Evolutionary conservation across 208 protist genomes (phyloP), one percentile per base, ranked within the genome.

Genomic region (Borovskyia barvae): DNA sequence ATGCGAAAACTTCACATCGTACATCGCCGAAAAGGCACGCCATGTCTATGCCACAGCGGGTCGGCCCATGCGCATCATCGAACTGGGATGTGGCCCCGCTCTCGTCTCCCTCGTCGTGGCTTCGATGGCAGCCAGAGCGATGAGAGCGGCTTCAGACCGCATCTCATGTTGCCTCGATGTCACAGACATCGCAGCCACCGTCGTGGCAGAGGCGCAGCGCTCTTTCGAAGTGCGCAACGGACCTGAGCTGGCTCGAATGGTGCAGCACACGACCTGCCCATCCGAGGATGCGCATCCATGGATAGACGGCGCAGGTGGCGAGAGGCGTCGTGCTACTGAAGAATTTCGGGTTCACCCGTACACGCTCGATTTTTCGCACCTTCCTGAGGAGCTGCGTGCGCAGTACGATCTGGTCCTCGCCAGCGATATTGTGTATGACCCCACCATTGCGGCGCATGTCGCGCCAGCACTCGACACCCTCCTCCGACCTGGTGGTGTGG

Each of bases 401-500:
- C 53, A 50, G 24, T 87, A 82, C 40, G 65, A 84, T 39, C 22
- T 82, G 5, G 56, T 87, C 9, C 29, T 87, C 7, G 76, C 64
- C 3, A 83, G 80, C 42, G 80, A 87, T 43, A 68, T 87, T 29
- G 76, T 84, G 17, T 87, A 87, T 59, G 80, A 83, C 67, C 50
- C 65, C 50, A 37, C 62, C 61, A 77, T 82, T 43, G 77, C 72
- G 1, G 22, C 36, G 36, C 52, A 69, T 48, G 72, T 87, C 6
- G 48, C 75, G 11, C 67, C 71, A 3, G 75, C 80, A 0, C 35
- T 87, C 2, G 73, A 52, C 42, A 20, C 5, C 6, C 69, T 87
- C 2, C 58, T 87, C 17, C 52, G 51, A 11, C 61, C 72, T 9
- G 80, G 72, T 26, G 80, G 80, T 24, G 17, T 71, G 5, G 80